Evolutionary conservation across 345 rosid species (phyloP).

Genomic region (Populus euphratica): DNA sequence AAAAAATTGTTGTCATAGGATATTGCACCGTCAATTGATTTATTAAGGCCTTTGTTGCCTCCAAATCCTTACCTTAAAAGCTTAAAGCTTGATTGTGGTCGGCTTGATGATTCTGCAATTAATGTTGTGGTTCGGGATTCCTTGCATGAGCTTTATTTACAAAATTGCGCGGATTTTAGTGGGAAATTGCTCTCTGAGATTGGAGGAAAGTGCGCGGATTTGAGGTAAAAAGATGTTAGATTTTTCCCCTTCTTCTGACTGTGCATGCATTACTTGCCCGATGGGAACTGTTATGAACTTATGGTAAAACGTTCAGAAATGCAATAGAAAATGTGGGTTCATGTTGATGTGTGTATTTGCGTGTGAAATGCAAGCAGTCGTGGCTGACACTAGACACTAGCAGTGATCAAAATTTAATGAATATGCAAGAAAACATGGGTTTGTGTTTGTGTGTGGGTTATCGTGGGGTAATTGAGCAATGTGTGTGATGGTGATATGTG

Average conservation of each 20-base stretch:
- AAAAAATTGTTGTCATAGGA: constrained; percentile 30
- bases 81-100: constrained; percentile 74
- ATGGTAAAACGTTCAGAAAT: not conserved
- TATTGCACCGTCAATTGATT: constrained; percentile 48
- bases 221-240: constrained; percentile 42
- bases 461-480: not conserved
- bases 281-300: not conserved
- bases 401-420: not conserved
- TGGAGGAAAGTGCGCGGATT: constrained; percentile 59
- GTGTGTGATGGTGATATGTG: not conserved
- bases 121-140: constrained; percentile 54
- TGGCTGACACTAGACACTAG: not conserved
- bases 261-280: not conserved
- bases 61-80: constrained; percentile 63
- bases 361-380: not conserved
- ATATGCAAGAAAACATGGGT: not conserved
- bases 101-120: constrained; percentile 62
- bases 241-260: not conserved
- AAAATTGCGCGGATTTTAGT: constrained; percentile 66
- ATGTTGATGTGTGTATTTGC: too few relatives aligned
- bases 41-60: constrained; percentile 62
- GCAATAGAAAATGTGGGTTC: not conserved
- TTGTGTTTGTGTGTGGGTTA: not conserved
- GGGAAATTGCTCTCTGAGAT: constrained; percentile 78
- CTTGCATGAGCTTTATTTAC: constrained; percentile 60